Evolutionary conservation across 495 filamentous ascomycete species (phyloP), one percentile per base, ranked within the genome.

Genomic region (Bryoglossum gracile): DNA sequence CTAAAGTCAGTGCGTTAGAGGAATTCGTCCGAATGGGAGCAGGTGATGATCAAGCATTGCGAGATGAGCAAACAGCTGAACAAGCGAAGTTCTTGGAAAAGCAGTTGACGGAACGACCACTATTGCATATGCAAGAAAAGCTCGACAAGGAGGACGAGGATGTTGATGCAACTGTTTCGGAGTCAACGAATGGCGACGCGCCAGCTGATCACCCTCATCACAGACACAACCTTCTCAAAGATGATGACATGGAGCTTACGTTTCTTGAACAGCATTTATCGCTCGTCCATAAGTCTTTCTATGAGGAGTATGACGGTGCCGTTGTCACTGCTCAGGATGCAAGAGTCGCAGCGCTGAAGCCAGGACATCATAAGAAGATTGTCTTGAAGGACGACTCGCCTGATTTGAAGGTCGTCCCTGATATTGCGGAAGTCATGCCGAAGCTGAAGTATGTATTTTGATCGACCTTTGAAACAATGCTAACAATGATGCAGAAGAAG

Each of bases 41-140:
- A 42, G 78, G 75, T 26, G 83, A 84, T 48, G 82, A 92, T 59
- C 77, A 78, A 40, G 72, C 72, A n/a, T 62, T 86, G 18, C 70
- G 89, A 9, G 74, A 85, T 52, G 74, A 82, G 46, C 89, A 95
- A 66, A 71, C 81, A 8, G 80, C 84, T 51, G 81, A 91, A 56
- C 90, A 96, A 55, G 82, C 87, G 52, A 84, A 90, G 58, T 78
- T 82, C 1, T 76, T 99, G 13, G 82, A 87, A 59, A 87, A 89
- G 39, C 92, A 99, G 65, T 77, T 95, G 5, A 83, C 84, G 46
- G 88, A 95, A 41, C 77, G 89, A 8, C 92, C 92, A 4, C 68
- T 99, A 21, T 72, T 94, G 13, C 81, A 89, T 52, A 81, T 92
- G 57, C 92, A 99, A 61, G 85, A 94, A 48, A 73, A 86, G 57